Evolutionary conservation across 2,329 filamentous ascomycete species (phyloP), one percentile per base, ranked within the genome.

Genomic region (Talaromyces sp.): DNA sequence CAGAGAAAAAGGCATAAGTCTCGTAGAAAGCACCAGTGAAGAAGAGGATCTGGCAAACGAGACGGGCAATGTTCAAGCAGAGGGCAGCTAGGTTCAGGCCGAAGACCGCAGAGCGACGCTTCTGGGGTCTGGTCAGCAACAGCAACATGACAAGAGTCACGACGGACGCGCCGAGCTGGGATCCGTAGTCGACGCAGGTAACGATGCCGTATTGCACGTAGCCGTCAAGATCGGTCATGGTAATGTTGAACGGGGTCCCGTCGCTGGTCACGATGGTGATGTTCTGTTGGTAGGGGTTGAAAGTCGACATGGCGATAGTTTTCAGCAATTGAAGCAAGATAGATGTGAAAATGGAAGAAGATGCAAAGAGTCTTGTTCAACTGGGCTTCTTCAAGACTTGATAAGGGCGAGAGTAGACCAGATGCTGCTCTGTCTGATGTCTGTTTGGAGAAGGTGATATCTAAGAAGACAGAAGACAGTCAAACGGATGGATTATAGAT

Each of bases 151-250:
- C 65, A 19, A 92, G 77, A 68, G 91, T 83, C 62, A 88, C 75
- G 60, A 87, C 64, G 53, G 83, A 85, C 26, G 88, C 85, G 31
- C 90, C 90, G 56, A 92, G 80, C 71, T 93, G 89, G 19, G 82
- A 76, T 57, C 84, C 87, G 70, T 88, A 90, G 74, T 86, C 88
- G 78, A 90, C 85, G 69, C 74, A 79, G 38, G 80, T 69, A 9
- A 75, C 74, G 60, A 79, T 72, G 61, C 77, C 78, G 68, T 82
- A 82, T 61, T 76, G 71, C 58, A 80, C 72, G 55, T 78, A 79
- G 3, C 63, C 58, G 65, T 85, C 72, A 43, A 88, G 61, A 3
- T 73, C 69, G 9, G 63, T 53, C 61, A 86, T 71, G 50, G 70
- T 65, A 43, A 81, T 67, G 0, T 69, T 64, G 62, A 83, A 69